Evolutionary conservation across 805 yeast genomes (phyloP).

Genomic region (Suhomyces tanzawaensis): DNA sequence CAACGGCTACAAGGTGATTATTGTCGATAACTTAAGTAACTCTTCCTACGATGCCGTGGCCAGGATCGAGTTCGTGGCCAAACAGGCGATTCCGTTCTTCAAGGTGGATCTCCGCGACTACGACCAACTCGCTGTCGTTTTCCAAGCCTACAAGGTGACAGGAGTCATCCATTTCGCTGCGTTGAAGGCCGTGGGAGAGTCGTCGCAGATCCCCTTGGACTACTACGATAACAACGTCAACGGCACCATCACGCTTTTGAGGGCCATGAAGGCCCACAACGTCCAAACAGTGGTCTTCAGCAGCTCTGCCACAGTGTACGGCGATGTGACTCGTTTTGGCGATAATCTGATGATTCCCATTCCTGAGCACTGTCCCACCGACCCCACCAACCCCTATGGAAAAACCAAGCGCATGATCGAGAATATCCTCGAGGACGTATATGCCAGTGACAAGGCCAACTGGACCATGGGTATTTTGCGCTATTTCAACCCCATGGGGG

Average conservation of each 20-base stretch:
- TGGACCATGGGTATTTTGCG: constrained; percentile 65
- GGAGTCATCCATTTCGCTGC: constrained; percentile 81
- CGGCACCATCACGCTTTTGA: constrained; percentile 61
- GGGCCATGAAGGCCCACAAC: constrained; percentile 45
- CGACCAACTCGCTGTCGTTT: constrained; percentile 47
- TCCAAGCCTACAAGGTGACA: constrained; percentile 46
- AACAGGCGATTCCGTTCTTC: constrained; percentile 50
- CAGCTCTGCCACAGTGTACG: constrained; percentile 81
- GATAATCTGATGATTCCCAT: constrained; percentile 64
- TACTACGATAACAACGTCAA: constrained; percentile 68
- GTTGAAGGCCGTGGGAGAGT: constrained; percentile 80
- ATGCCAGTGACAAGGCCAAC: constrained; percentile 35
- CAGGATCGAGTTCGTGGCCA: constrained; percentile 56
- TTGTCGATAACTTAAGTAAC: constrained; percentile 67
- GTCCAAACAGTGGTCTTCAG: constrained; percentile 64
- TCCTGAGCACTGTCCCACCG: constrained; percentile 74
- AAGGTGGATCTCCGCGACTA: constrained; percentile 55
- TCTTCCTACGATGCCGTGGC: constrained; percentile 66
- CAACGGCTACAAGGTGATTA: constrained; percentile 66
- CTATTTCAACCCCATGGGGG: constrained; percentile 84
- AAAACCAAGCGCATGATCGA: constrained; percentile 68
- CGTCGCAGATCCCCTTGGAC: constrained; percentile 60
- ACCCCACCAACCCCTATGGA: constrained; percentile 78
- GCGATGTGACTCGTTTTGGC: constrained; percentile 71
- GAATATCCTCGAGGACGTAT: constrained; percentile 54